These are phyloP conservation scores for Phialemoniopsis sp. DNA, from an alignment of 2,329 filamentous ascomycete genomes.

Conservation along the genomic window DNA sequence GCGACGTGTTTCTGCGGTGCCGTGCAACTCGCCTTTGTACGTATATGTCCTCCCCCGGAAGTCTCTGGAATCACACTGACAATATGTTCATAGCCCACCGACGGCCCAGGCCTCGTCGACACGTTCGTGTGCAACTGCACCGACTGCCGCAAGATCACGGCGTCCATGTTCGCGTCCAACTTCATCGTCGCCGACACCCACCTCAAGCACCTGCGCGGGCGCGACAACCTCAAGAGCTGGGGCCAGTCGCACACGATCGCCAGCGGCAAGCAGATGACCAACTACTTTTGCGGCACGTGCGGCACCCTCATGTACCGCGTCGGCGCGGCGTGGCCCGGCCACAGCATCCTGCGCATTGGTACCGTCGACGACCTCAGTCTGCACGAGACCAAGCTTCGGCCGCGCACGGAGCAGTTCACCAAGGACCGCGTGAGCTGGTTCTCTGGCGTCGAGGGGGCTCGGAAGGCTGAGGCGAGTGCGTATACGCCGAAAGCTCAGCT, in stretches of 20 bases:
- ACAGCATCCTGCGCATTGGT: slow-evolving; percentile 37
- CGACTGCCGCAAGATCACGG: slow-evolving; percentile 60
- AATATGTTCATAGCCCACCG: no score
- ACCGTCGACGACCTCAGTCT: slow-evolving; percentile 48
- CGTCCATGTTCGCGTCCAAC: slow-evolving; percentile 59
- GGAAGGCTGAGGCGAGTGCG: background rate
- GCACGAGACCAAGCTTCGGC: slow-evolving; percentile 42
- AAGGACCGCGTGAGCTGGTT: slow-evolving; percentile 31
- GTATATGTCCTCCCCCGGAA: slow-evolving; percentile 14
- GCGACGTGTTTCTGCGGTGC: slow-evolving; percentile 56
- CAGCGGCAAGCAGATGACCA: slow-evolving; percentile 49
- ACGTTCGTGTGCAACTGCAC: slow-evolving; percentile 57
- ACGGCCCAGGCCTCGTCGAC: slow-evolving; percentile 37
- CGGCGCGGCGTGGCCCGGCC: slow-evolving; percentile 29
- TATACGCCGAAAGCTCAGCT: background rate
- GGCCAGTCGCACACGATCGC: slow-evolving; percentile 41
- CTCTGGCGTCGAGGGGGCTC: background rate
- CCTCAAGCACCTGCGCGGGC: slow-evolving; percentile 45
- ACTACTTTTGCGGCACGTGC: slow-evolving; percentile 57
- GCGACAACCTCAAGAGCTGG: slow-evolving; percentile 42
- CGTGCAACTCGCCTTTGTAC: slow-evolving; percentile 49
- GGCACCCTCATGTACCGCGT: slow-evolving; percentile 48
- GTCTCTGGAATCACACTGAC: background rate
- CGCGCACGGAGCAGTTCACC: slow-evolving; percentile 37
- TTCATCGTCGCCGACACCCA: slow-evolving; percentile 42